A percentile compares a stretch with the other conserved stretches of the same genome.
Conservation (phyloP, 495 filamentous ascomycete genomes). For the Viridothelium virens region DNA sequence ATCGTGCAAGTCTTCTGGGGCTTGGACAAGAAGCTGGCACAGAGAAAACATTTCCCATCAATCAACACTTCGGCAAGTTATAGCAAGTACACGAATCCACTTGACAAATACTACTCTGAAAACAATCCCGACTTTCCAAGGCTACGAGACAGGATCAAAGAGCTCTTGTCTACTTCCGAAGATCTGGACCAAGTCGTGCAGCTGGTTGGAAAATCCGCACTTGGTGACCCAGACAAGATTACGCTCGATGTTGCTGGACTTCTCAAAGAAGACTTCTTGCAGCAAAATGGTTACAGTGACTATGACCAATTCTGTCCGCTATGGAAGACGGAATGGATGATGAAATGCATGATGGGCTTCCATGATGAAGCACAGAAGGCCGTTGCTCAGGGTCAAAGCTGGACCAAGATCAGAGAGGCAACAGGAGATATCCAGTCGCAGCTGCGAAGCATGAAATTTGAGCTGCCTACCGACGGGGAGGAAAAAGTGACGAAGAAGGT, state of each 20-base stretch:
- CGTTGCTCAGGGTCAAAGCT: conserved; percentile 76
- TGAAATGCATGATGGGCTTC: conserved; percentile 97
- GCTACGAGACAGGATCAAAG: conserved; percentile 82
- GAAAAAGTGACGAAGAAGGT: conserved; percentile 71
- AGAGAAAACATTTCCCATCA: conserved; percentile 98
- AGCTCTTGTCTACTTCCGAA: conserved; percentile 87
- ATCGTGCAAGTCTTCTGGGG: conserved; percentile 99
- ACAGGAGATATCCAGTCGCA: conserved; percentile 76
- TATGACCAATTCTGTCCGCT: conserved; percentile 98
- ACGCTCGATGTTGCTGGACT: conserved; percentile 86
- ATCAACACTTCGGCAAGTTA: conserved; percentile 95
- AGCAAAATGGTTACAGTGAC: conserved; percentile 98
- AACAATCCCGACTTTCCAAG: conserved; percentile 89
- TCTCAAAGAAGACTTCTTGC: conserved; percentile 97
- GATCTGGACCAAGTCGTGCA: conserved; percentile 98
- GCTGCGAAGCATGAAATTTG: conserved; percentile 91
- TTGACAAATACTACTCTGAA: conserved; percentile 91
- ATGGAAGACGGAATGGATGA: conserved; percentile 99
- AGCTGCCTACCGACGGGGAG: conserved; percentile 72
- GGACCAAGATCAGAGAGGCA: conserved; percentile 84
- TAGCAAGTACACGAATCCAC: conserved; percentile 83
- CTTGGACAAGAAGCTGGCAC: conserved; percentile 97
- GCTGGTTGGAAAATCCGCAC: conserved; percentile 90
- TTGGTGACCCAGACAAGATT: conserved; percentile 98
- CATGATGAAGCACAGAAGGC: conserved; percentile 97